A percentile compares a stretch with the other conserved stretches of the same genome.
Evolutionary conservation across 208 protist genomes (phyloP).

Genomic region (Leishmania major): DNA sequence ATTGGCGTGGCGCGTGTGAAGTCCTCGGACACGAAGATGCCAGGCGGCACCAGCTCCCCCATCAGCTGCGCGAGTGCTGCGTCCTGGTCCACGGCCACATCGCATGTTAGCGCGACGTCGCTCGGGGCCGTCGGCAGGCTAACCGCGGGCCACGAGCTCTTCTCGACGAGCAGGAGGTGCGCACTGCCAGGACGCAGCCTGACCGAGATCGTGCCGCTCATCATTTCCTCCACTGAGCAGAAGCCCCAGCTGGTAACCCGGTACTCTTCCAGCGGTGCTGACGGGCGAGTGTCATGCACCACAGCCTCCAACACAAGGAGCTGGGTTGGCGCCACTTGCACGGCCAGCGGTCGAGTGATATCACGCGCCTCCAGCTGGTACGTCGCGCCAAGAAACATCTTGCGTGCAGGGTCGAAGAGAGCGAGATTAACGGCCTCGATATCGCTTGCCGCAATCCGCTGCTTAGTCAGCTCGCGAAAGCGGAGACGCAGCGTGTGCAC

Average conservation of each 20-base stretch:
- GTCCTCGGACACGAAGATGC: constrained; percentile 73
- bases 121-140: constrained; percentile 32
- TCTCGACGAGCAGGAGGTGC: constrained; percentile 69
- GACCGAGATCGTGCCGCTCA: constrained; percentile 14
- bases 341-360: constrained; percentile 50
- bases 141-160: constrained; percentile 52
- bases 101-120: constrained; percentile 37
- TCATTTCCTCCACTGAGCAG: constrained; percentile 40
- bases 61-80: constrained; percentile 50
- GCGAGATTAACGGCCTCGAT: constrained; percentile 66
- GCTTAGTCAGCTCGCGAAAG: constrained; percentile 31
- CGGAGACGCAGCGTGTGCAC: constrained; percentile 45
- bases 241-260: constrained; percentile 70
- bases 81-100: constrained; percentile 40
- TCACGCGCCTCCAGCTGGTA: constrained; percentile 41
- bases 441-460: constrained; percentile 27
- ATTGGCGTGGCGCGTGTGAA: constrained; percentile 66
- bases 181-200: constrained; percentile 67
- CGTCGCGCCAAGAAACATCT: constrained; percentile 74
- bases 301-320: constrained; percentile 76
- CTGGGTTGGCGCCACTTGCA: constrained; percentile 55
- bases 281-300: constrained; percentile 37
- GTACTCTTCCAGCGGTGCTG: constrained; percentile 40
- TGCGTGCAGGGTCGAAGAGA: constrained; percentile 61
- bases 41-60: constrained; percentile 74